A percentile compares a stretch with the other conserved stretches of the same genome.
Conservation (phyloP, 805 yeast genomes). For the Candida qinlingensis region DNA sequence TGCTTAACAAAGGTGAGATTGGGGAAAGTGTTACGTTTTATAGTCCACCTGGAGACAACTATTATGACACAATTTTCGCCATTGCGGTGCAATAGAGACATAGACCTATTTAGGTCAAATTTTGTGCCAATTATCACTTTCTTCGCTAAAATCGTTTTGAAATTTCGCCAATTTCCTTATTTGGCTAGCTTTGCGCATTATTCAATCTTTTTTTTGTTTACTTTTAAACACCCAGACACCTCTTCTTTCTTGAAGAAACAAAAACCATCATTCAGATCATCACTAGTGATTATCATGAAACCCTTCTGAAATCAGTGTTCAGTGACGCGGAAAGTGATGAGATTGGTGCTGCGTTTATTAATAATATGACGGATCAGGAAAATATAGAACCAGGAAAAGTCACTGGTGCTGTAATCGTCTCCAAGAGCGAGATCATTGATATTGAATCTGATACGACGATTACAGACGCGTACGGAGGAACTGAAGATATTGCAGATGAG, state of each 20-base stretch:
- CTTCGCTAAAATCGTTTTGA: neutral
- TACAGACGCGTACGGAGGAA: neutral
- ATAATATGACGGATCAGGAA: neutral
- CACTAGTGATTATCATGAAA: too few relatives aligned
- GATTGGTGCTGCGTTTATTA: too few relatives aligned
- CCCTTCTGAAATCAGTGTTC: too few relatives aligned
- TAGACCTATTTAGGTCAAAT: too few relatives aligned
- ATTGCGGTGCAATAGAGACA: too few relatives aligned
- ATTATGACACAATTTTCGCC: neutral
- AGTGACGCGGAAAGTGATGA: too few relatives aligned
- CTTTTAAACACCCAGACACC: neutral
- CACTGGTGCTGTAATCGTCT: neutral
- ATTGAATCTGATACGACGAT: neutral
- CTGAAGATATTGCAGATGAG: constrained; percentile 10
- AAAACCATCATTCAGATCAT: too few relatives aligned
- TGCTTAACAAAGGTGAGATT: too few relatives aligned
- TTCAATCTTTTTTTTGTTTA: neutral
- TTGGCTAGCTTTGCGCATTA: neutral
- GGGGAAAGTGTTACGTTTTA: too few relatives aligned
- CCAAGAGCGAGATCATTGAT: neutral
- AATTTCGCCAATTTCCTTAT: neutral
- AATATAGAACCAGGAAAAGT: neutral
- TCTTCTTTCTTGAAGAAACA: neutral
- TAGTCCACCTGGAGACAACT: too few relatives aligned
- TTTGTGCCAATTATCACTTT: too few relatives aligned